Conservation (phyloP, 2,329 filamentous ascomycete genomes). For the Cercospora janseana region DNA sequence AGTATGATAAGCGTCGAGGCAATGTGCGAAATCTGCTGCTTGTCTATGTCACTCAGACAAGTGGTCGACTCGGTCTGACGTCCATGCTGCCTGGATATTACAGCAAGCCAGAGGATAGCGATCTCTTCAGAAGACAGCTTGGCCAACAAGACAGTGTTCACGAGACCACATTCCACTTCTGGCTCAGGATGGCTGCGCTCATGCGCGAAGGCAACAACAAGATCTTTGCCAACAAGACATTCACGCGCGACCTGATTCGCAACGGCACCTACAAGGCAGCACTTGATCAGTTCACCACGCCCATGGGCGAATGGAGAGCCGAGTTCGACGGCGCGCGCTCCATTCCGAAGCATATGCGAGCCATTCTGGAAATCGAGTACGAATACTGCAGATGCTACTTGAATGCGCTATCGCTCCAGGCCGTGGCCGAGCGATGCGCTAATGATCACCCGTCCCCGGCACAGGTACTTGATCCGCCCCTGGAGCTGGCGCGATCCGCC, state of each 20-base stretch:
- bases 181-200: constrained; percentile 87
- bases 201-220: constrained; percentile 90
- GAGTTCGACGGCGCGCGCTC: constrained; percentile 68
- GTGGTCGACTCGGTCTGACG: constrained; percentile 84
- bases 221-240: constrained; percentile 80
- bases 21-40: constrained; percentile 83
- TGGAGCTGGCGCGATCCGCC: constrained; percentile 34
- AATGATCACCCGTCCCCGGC: constrained; percentile 58
- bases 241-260: constrained; percentile 85
- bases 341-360: constrained; percentile 60
- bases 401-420: constrained; percentile 90
- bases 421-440: constrained; percentile 88
- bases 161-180: constrained; percentile 71
- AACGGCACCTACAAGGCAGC: constrained; percentile 78
- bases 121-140: constrained; percentile 30
- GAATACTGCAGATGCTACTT: constrained; percentile 93
- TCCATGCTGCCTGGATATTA: constrained; percentile 74
- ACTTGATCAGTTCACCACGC: constrained; percentile 76
- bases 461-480: constrained; percentile 32
- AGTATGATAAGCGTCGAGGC: constrained; percentile 71
- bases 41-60: constrained; percentile 91
- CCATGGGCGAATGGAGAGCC: constrained; percentile 73
- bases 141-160: constrained; percentile 40
- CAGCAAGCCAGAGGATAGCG: constrained; percentile 39
- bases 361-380: constrained; percentile 90